Evolutionary conservation across 768 basidiomycete genomes (phyloP).

Genomic region (Russula dissimulans): DNA sequence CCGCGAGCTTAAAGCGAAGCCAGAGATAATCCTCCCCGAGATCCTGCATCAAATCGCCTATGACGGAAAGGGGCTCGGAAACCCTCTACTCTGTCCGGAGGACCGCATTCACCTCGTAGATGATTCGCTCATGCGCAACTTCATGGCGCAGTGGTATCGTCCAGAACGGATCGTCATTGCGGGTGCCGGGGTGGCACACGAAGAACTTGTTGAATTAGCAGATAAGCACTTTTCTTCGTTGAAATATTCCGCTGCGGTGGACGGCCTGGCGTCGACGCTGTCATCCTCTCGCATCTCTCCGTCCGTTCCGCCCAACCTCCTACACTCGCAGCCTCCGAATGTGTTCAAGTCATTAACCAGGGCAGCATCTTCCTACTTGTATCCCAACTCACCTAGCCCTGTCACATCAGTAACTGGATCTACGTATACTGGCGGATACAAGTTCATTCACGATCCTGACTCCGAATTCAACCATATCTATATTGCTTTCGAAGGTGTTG

Average conservation of each 20-base stretch:
- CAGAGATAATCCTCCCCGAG: slow-evolving; percentile 91
- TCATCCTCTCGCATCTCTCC: slow-evolving; percentile 24
- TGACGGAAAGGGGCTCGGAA: slow-evolving; percentile 69
- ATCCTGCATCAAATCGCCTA: slow-evolving; percentile 84
- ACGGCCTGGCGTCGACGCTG: slow-evolving; percentile 22
- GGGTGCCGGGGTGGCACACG: slow-evolving; percentile 86
- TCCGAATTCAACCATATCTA: slow-evolving; percentile 90
- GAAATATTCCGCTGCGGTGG: slow-evolving; percentile 30
- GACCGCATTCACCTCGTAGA: slow-evolving; percentile 68
- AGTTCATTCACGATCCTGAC: slow-evolving; percentile 48
- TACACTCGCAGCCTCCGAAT: slow-evolving; percentile 41
- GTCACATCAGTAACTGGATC: slow-evolving; percentile 20
- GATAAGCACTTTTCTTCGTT: slow-evolving; percentile 75
- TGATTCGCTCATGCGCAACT: slow-evolving; percentile 47
- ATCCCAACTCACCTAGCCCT: slow-evolving; percentile 27
- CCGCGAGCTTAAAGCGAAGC: slow-evolving; percentile 78
- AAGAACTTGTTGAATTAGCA: slow-evolving; percentile 76
- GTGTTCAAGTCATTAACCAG: slow-evolving; percentile 62
- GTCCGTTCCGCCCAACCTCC: slow-evolving; percentile 44
- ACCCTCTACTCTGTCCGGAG: slow-evolving; percentile 80
- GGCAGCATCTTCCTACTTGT: slow-evolving; percentile 67
- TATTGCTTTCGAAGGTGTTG: slow-evolving; percentile 84
- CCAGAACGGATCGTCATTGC: slow-evolving; percentile 96
- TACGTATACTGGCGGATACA: slow-evolving; percentile 79
- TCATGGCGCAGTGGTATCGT: slow-evolving; percentile 74